Conservation (phyloP, 129 eudicot species). For the Flaveria brownii region DNA sequence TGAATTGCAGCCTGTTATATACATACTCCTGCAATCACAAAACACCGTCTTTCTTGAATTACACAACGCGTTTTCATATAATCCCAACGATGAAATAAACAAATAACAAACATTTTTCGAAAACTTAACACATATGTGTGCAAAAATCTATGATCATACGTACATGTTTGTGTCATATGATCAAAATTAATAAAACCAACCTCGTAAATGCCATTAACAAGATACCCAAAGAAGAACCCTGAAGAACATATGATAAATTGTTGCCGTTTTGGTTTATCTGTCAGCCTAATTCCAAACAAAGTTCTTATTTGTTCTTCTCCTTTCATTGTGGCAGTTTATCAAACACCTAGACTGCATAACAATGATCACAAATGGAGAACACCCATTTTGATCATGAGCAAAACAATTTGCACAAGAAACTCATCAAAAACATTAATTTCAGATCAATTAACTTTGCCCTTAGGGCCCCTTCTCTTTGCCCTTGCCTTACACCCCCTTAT, state of each 20-base stretch:
- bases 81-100: conserved; percentile 11
- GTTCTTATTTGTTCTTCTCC: no score
- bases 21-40: conserved; percentile 64
- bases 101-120: background rate
- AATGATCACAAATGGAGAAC: no score
- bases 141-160: conserved; percentile 14
- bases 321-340: no score
- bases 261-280: conserved; percentile 83
- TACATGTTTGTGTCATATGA: background rate
- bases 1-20: conserved; percentile 63
- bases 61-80: background rate
- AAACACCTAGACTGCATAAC: no score
- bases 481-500: no score
- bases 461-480: no score
- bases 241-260: conserved; percentile 61
- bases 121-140: background rate
- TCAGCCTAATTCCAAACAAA: background rate
- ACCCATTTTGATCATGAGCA: no score
- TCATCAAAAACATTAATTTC: no score
- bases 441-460: no score
- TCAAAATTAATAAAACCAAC: conserved; percentile 30
- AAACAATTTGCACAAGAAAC: no score
- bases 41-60: background rate
- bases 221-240: conserved; percentile 82
- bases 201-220: conserved; percentile 83